Conservation (phyloP, 371 early-diverging fungal species). For the Capillidium heterosporum region DNA sequence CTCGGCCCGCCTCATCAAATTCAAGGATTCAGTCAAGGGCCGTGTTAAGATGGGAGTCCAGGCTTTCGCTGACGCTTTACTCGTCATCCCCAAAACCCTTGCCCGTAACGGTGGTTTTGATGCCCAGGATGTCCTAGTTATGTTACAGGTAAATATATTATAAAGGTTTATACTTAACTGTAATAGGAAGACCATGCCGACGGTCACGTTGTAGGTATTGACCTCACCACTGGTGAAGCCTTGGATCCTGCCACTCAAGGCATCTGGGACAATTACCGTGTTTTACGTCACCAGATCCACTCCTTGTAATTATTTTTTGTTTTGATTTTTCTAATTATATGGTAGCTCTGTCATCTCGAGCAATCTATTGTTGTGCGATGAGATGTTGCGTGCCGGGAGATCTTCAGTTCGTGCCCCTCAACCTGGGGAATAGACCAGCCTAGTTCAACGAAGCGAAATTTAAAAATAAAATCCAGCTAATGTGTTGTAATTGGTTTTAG, state of each 20-base stretch:
- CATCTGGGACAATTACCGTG: conserved; percentile 96
- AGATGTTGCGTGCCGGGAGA: conserved; percentile 94
- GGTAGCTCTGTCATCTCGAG: conserved; percentile 80
- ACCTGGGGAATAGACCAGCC: background rate
- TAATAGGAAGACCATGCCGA: conserved; percentile 67
- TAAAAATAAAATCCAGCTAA: too few relatives aligned
- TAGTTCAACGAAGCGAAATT: too few relatives aligned
- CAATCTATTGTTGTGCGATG: conserved; percentile 97
- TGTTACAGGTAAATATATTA: conserved; percentile 32
- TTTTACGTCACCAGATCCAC: conserved; percentile 88
- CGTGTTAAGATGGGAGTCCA: conserved; percentile 90
- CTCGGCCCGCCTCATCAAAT: conserved; percentile 61
- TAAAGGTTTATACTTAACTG: background rate
- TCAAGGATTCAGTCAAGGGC: conserved; percentile 81
- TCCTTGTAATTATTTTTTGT: conserved; percentile 37
- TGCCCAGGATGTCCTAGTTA: conserved; percentile 89
- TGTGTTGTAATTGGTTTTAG: too few relatives aligned
- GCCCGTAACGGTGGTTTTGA: conserved; percentile 95
- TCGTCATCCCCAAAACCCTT: conserved; percentile 92
- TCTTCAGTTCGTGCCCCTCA: conserved; percentile 35
- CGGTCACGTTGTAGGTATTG: conserved; percentile 84
- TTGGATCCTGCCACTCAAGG: conserved; percentile 87
- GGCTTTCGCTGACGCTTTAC: conserved; percentile 91
- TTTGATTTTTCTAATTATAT: conserved; percentile 6
- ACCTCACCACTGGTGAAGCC: conserved; percentile 87